Evolutionary conservation across 257 asterid species (phyloP).

Genomic region (Solanum chiquidenum): DNA sequence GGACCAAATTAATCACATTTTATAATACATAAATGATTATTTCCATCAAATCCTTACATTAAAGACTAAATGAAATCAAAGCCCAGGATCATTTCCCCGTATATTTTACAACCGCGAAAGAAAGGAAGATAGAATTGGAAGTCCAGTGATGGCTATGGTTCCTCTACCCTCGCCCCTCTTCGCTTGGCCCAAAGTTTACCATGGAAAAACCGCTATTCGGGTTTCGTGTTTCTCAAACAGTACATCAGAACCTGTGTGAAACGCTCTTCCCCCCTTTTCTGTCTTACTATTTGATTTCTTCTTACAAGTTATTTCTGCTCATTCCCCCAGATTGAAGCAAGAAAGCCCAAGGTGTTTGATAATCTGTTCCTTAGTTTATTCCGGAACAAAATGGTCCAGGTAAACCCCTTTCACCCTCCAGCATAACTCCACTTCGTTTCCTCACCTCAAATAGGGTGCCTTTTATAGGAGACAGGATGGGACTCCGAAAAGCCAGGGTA

Average conservation of each 20-base stretch:
- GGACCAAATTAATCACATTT: no score
- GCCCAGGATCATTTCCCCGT: no score
- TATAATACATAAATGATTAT: no score
- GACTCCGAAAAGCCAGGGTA: constrained; percentile 77
- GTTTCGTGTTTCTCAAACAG: constrained; percentile 8
- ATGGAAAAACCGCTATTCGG: neutral
- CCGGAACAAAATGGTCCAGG: constrained; percentile 73
- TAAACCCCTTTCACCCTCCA: neutral
- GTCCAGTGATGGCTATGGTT: neutral
- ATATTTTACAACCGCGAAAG: neutral
- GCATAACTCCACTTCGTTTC: neutral
- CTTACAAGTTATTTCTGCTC: neutral
- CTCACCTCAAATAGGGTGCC: neutral
- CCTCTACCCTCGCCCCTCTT: neutral
- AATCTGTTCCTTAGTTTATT: constrained; percentile 46
- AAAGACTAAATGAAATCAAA: no score
- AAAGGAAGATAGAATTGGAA: neutral
- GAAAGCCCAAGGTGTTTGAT: constrained; percentile 43
- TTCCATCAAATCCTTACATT: no score
- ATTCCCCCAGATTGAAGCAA: constrained; percentile 21
- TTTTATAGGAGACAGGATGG: constrained; percentile 65
- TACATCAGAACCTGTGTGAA: neutral
- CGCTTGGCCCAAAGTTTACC: neutral
- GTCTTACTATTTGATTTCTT: neutral
- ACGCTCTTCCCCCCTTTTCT: neutral